phyloP scores from a whole-genome alignment of 306 rosid species.

The Castanopsis chinensis region DNA sequence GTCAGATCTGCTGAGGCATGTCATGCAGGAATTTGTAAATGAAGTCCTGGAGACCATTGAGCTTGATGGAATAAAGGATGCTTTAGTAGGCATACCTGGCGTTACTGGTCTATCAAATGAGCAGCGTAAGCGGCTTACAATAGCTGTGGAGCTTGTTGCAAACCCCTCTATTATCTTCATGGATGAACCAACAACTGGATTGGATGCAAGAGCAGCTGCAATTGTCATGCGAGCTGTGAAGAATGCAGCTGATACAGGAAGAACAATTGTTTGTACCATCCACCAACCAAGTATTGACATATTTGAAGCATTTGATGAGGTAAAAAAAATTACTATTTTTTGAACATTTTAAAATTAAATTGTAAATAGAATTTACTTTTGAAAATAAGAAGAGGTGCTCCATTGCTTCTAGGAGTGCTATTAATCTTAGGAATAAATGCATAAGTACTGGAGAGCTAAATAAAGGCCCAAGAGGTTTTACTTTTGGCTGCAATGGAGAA shows the following conservation, averaged over 20 bases:
- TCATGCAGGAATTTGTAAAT: conserved; percentile 46
- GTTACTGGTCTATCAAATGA: conserved; percentile 58
- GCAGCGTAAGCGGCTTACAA: conserved; percentile 57
- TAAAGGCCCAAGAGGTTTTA: background rate
- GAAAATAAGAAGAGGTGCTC: background rate
- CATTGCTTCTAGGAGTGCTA: background rate
- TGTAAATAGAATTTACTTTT: background rate
- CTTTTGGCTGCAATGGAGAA: background rate
- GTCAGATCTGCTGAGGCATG: no score
- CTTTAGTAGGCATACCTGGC: conserved; percentile 47
- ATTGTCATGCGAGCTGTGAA: conserved; percentile 62
- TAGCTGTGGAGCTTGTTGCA: conserved; percentile 59
- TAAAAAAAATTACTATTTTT: conserved; percentile 36
- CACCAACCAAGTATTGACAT: conserved; percentile 67
- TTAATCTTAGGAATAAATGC: background rate
- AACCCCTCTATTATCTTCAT: conserved; percentile 64
- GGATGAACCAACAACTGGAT: conserved; percentile 70
- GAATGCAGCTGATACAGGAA: conserved; percentile 55
- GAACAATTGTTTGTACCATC: conserved; percentile 58
- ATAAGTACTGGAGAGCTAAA: background rate
- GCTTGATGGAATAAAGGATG: conserved; percentile 48
- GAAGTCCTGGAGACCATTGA: conserved; percentile 61
- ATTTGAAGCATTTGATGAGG: conserved; percentile 72
- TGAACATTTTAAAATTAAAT: background rate
- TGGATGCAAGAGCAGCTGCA: conserved; percentile 65